Conservation (phyloP, 2,329 filamentous ascomycete genomes). For the Bimuria novae-zelandiae region DNA sequence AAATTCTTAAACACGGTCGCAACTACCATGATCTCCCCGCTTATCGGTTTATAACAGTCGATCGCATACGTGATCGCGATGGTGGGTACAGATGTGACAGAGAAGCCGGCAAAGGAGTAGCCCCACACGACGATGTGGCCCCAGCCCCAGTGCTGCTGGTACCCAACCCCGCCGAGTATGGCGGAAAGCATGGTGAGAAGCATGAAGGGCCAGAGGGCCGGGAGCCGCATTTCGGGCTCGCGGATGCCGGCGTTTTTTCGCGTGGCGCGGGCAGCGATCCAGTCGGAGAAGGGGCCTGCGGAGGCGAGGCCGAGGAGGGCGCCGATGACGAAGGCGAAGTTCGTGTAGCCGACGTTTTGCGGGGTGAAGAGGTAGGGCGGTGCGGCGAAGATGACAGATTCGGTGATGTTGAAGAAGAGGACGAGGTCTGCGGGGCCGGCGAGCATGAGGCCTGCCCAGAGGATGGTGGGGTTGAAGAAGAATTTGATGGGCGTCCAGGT, state of each 20-base stretch:
- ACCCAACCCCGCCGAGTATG: slow-evolving; percentile 55
- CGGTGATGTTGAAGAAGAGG: slow-evolving; percentile 57
- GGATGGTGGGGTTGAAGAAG: slow-evolving; percentile 53
- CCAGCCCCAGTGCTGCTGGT: slow-evolving; percentile 56
- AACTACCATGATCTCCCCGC: slow-evolving; percentile 53
- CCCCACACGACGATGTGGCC: slow-evolving; percentile 55
- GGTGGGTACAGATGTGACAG: slow-evolving; percentile 49
- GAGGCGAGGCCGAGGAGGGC: slow-evolving; percentile 59
- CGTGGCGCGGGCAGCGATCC: slow-evolving; percentile 60
- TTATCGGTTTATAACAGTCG: slow-evolving; percentile 54
- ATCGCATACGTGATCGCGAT: slow-evolving; percentile 53
- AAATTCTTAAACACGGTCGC: slow-evolving; percentile 53
- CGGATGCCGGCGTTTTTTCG: slow-evolving; percentile 59
- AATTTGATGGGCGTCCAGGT: slow-evolving; percentile 48
- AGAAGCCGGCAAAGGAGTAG: slow-evolving; percentile 51
- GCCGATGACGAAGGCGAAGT: slow-evolving; percentile 55
- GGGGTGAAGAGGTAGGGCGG: slow-evolving; percentile 54
- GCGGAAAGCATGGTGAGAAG: slow-evolving; percentile 56
- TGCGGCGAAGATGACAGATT: slow-evolving; percentile 52
- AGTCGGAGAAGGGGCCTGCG: slow-evolving; percentile 61
- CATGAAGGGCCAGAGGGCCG: slow-evolving; percentile 52
- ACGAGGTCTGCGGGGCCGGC: slow-evolving; percentile 48
- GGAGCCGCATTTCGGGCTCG: slow-evolving; percentile 63
- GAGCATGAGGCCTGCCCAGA: slow-evolving; percentile 42
- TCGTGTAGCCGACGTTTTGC: slow-evolving; percentile 54